A percentile compares a stretch with the other conserved stretches of the same genome.
These are phyloP conservation scores for Sordariomycetes sp. DNA, from an alignment of 2,329 filamentous ascomycete genomes.

Conservation along the genomic window DNA sequence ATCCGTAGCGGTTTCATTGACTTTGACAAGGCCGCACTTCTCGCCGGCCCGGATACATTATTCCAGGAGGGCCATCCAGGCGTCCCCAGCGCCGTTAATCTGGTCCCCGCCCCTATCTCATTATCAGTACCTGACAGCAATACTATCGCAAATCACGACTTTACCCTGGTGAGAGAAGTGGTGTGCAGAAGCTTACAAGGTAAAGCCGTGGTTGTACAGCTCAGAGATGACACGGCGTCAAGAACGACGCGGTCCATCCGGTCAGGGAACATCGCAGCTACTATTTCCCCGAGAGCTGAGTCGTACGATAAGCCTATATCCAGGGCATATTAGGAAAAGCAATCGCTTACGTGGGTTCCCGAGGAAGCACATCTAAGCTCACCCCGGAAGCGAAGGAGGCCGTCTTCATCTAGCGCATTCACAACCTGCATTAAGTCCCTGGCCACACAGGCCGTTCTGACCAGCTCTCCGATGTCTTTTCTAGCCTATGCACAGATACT, in stretches of 20 bases:
- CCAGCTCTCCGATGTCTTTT: constrained; percentile 11
- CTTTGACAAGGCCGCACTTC: constrained; percentile 24
- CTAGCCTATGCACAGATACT: constrained; percentile 12
- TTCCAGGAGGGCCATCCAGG: background rate
- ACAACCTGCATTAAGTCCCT: constrained; percentile 24
- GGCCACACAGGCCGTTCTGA: constrained; percentile 19
- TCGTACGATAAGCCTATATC: constrained; percentile 24
- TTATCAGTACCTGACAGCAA: background rate
- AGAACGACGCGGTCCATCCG: constrained; percentile 22
- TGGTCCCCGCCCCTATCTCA: constrained; percentile 10
- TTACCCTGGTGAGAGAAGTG: background rate
- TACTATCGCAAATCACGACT: background rate
- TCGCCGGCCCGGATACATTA: background rate
- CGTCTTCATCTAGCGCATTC: constrained; percentile 22
- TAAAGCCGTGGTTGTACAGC: constrained; percentile 13
- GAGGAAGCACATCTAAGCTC: no score
- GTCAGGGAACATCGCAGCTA: constrained; percentile 27
- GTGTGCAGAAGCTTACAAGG: no score
- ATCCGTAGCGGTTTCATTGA: constrained; percentile 25
- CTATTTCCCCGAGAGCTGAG: constrained; percentile 20
- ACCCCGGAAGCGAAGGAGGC: constrained; percentile 13
- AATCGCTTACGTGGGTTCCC: background rate
- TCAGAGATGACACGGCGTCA: constrained; percentile 20
- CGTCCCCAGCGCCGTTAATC: background rate
- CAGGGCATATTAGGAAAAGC: background rate